phyloP scores from a whole-genome alignment of 2,329 filamentous ascomycete species.

The Beauveria caledonica region DNA sequence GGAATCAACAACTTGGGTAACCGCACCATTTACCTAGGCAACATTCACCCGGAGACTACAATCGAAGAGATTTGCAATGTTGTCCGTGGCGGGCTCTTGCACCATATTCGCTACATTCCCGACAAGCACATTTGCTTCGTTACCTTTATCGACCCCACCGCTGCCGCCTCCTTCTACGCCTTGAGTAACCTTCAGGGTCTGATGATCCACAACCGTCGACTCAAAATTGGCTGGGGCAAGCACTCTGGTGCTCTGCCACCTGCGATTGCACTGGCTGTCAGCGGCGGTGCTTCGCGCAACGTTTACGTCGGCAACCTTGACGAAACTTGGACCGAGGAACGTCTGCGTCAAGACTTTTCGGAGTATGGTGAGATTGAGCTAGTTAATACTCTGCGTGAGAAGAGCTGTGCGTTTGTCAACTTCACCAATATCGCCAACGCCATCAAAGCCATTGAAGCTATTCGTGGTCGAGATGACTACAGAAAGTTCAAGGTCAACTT shows the following conservation, averaged over 20 bases:
- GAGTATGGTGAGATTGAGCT: slow-evolving; percentile 97
- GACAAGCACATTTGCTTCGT: slow-evolving; percentile 99
- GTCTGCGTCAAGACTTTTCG: slow-evolving; percentile 89
- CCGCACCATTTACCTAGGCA: slow-evolving; percentile 93
- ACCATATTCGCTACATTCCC: slow-evolving; percentile 97
- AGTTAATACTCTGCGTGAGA: slow-evolving; percentile 92
- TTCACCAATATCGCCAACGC: slow-evolving; percentile 99
- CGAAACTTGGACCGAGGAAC: slow-evolving; percentile 94
- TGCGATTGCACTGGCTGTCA: slow-evolving; percentile 91
- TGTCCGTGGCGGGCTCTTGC: slow-evolving; percentile 85
- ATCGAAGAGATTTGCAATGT: slow-evolving; percentile 99
- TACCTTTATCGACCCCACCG: slow-evolving; percentile 97
- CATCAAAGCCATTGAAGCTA: slow-evolving; percentile 97
- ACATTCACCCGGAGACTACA: slow-evolving; percentile 97
- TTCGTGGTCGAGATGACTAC: slow-evolving; percentile 93
- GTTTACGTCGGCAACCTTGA: slow-evolving; percentile 98
- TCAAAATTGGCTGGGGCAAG: slow-evolving; percentile 99
- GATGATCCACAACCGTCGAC: slow-evolving; percentile 96
- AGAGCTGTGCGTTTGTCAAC: slow-evolving; percentile 99
- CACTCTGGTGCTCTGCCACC: slow-evolving; percentile 94
- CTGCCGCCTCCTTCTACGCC: slow-evolving; percentile 94
- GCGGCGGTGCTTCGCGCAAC: slow-evolving; percentile 93
- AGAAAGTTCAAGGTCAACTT: slow-evolving; percentile 99
- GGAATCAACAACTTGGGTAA: slow-evolving; percentile 97
- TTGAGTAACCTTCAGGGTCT: slow-evolving; percentile 94